phyloP scores from a whole-genome alignment of 2,329 filamentous ascomycete genomes.

The Alternaria sp. region DNA sequence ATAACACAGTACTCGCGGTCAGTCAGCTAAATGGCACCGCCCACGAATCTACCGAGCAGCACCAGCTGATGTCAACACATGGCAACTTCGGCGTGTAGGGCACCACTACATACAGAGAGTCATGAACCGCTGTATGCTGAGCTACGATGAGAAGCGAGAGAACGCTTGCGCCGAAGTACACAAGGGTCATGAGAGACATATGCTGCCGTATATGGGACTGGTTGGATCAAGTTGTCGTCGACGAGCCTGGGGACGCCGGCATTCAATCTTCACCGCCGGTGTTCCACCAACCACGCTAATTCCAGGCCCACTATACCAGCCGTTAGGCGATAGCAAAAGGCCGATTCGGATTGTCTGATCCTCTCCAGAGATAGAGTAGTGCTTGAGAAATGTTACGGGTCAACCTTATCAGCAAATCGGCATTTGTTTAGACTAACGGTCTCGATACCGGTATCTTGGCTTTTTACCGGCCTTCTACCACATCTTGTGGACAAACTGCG shows the following conservation, averaged over 20 bases:
- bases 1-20: no score
- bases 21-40: rapidly evolving
- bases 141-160: no score
- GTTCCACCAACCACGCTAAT: not conserved
- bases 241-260: not conserved
- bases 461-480: not conserved
- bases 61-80: no score
- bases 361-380: not conserved
- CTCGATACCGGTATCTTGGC: not conserved
- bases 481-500: not conserved
- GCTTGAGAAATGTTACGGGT: not conserved
- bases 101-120: no score
- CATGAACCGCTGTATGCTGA: no score
- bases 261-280: not conserved
- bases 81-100: no score
- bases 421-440: not conserved
- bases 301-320: not conserved
- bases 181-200: rapidly evolving
- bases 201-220: not conserved
- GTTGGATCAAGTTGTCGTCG: not conserved
- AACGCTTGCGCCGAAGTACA: no score
- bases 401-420: slow-evolving; percentile 1
- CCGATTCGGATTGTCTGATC: not conserved
- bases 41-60: no score
- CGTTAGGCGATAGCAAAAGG: slow-evolving; percentile 1